phyloP scores from a whole-genome alignment of 2,329 filamentous ascomycete species.

The Pseudogymnoascus sp. region DNA sequence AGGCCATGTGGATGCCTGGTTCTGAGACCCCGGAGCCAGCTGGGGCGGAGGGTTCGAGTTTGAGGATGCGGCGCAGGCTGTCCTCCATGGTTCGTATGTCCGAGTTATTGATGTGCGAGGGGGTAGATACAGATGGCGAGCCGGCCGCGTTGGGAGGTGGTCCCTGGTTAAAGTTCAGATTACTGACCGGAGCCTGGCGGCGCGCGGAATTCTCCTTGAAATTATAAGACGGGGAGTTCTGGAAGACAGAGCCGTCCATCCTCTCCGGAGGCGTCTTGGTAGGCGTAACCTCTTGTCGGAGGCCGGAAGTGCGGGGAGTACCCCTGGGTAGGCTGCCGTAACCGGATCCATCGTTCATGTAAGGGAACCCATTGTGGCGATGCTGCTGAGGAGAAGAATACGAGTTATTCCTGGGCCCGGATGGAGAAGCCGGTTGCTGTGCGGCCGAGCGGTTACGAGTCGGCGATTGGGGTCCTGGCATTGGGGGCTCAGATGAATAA shows the following conservation, averaged over 20 bases:
- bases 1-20: background rate
- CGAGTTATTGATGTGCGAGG: slow-evolving; percentile 5
- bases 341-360: slow-evolving; percentile 16
- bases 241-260: background rate
- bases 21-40: slow-evolving; percentile 15
- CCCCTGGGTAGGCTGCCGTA: slow-evolving; percentile 15
- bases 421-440: background rate
- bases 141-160: background rate
- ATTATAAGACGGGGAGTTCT: background rate
- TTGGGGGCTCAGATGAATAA: background rate
- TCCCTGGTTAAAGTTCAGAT: background rate
- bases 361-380: slow-evolving; percentile 15
- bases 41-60: slow-evolving; percentile 23
- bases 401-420: background rate
- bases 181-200: background rate
- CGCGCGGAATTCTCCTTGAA: background rate
- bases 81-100: slow-evolving; percentile 29
- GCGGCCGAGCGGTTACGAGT: background rate
- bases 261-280: slow-evolving; percentile 23
- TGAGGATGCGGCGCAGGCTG: slow-evolving; percentile 28
- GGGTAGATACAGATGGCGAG: background rate
- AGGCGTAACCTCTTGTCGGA: slow-evolving; percentile 28
- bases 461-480: background rate
- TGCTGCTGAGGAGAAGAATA: slow-evolving; percentile 7
- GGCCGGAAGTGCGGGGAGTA: slow-evolving; percentile 24